These are phyloP conservation scores for Sungouiella thailandica DNA, from an alignment of 805 yeast genomes.

Conservation along the genomic window DNA sequence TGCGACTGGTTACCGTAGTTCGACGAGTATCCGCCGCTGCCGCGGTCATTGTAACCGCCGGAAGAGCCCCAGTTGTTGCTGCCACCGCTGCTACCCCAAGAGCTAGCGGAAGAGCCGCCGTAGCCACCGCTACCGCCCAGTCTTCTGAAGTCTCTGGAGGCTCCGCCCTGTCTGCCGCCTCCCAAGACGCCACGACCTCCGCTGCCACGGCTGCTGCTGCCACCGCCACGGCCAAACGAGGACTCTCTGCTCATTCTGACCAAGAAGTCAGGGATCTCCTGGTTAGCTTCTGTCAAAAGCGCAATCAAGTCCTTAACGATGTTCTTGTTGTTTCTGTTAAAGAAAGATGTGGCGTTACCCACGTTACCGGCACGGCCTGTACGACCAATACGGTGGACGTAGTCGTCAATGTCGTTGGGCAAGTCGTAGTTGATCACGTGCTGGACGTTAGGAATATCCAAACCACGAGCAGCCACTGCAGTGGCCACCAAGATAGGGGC, in stretches of 20 bases:
- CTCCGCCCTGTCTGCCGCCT: slow-evolving; percentile 41
- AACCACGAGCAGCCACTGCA: slow-evolving; percentile 99
- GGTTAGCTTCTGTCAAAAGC: slow-evolving; percentile 91
- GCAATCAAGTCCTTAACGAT: slow-evolving; percentile 84
- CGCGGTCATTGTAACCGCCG: slow-evolving; percentile 19
- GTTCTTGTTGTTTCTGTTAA: slow-evolving; percentile 91
- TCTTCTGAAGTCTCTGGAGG: slow-evolving; percentile 51
- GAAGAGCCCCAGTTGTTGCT: slow-evolving; percentile 17
- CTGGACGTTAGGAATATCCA: slow-evolving; percentile 98
- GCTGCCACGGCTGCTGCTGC: slow-evolving; percentile 36
- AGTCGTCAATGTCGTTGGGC: slow-evolving; percentile 96
- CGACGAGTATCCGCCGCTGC: slow-evolving; percentile 22
- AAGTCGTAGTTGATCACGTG: slow-evolving; percentile 97
- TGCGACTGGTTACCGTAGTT: slow-evolving; percentile 33
- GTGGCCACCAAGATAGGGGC: slow-evolving; percentile 97
- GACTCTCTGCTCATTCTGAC: slow-evolving; percentile 75
- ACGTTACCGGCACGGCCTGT: slow-evolving; percentile 99
- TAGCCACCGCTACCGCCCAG: slow-evolving; percentile 29
- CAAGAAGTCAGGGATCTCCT: slow-evolving; percentile 91
- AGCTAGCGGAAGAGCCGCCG: slow-evolving; percentile 24
- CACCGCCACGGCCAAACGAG: slow-evolving; percentile 39
- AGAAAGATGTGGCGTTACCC: slow-evolving; percentile 97
- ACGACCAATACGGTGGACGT: slow-evolving; percentile 99
- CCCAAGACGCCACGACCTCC: slow-evolving; percentile 47
- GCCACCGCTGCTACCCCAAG: slow-evolving; percentile 13